These are phyloP conservation scores for Mollisia scopiformis DNA, from an alignment of 2,329 filamentous ascomycete species.

Conservation along the genomic window DNA sequence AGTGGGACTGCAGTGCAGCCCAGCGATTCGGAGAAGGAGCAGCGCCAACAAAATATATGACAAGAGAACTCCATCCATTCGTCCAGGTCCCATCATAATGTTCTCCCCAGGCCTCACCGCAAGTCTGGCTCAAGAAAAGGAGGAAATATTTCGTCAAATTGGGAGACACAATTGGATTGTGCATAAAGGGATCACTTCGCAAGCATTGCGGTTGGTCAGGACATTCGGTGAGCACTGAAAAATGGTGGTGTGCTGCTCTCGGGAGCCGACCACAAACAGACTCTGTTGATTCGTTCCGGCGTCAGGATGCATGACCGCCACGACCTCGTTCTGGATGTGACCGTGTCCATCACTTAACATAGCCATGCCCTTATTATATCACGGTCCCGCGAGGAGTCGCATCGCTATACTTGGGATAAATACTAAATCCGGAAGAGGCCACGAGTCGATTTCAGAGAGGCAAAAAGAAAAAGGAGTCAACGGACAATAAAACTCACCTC, in stretches of 20 bases:
- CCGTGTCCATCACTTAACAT: neutral
- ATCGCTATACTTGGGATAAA: neutral
- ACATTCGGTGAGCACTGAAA: neutral
- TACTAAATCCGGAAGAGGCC: neutral
- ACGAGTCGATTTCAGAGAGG: neutral
- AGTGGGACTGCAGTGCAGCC: neutral
- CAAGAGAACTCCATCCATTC: no score
- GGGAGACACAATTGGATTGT: conserved; percentile 22
- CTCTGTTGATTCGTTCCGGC: conserved; percentile 2
- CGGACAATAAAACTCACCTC: neutral
- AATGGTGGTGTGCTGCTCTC: neutral
- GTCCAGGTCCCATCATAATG: conserved; percentile 8
- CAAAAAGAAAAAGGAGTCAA: neutral
- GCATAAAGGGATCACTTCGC: conserved; percentile 20
- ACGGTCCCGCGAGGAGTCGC: neutral
- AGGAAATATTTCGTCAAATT: conserved; percentile 22
- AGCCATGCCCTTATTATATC: conserved; percentile 1
- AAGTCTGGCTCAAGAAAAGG: conserved; percentile 22
- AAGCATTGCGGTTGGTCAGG: conserved; percentile 14
- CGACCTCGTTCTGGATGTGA: neutral
- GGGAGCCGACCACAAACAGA: neutral
- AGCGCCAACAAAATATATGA: no score
- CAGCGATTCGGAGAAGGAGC: neutral
- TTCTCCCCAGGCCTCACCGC: conserved; percentile 28
- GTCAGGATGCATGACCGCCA: conserved; percentile 13